These are phyloP conservation scores for Artemisia annua DNA, from an alignment of 129 eudicot species.

Conservation along the genomic window DNA sequence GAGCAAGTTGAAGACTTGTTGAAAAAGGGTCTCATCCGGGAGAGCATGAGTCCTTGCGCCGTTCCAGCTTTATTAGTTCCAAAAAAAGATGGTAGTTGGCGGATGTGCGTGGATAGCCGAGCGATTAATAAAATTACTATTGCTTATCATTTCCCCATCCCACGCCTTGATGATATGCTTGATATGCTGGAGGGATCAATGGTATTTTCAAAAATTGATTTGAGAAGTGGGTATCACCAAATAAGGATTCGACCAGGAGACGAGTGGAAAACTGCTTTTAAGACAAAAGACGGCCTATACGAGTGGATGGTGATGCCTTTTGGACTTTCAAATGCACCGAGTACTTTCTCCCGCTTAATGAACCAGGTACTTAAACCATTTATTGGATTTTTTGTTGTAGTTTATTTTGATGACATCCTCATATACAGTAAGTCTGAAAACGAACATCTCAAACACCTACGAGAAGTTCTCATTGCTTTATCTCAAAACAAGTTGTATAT, in stretches of 20 bases:
- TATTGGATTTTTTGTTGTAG: neutral
- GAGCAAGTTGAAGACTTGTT: neutral
- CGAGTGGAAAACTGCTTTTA: conserved; percentile 2
- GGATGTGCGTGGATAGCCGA: no score
- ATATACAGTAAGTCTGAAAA: no score
- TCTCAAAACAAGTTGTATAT: no score
- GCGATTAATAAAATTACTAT: neutral
- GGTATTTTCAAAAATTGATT: neutral
- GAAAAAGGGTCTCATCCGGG: neutral
- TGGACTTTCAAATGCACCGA: neutral
- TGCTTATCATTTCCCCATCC: neutral
- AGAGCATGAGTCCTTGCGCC: neutral
- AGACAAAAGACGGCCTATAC: neutral
- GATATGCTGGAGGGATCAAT: neutral
- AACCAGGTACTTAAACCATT: neutral
- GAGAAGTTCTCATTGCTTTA: no score
- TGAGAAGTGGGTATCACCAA: no score
- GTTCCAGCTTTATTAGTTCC: no score
- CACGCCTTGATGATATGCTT: neutral
- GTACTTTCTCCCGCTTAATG: no score
- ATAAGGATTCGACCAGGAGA: neutral
- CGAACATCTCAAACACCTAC: no score
- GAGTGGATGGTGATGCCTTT: neutral
- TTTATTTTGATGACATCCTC: no score
- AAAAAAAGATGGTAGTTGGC: no score